Percentiles rank a stretch among this genome's conserved stretches.
Evolutionary conservation across 2,329 filamentous ascomycete species (phyloP).

Genomic region (Diplodia seriata): DNA sequence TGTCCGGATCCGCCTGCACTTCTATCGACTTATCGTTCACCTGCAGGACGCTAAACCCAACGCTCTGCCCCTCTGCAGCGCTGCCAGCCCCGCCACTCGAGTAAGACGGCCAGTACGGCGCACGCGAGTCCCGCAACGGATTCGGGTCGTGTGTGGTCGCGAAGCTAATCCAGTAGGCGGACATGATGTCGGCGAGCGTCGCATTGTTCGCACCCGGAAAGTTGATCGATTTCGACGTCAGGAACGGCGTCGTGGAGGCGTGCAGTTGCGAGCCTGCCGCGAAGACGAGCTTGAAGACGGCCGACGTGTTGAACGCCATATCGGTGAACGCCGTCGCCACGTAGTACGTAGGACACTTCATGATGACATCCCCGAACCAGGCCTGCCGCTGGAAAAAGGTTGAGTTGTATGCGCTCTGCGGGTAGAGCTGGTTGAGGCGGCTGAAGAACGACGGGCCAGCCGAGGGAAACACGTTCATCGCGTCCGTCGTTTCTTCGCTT

Average conservation of each 20-base stretch:
- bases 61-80: constrained; percentile 44
- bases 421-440: constrained; percentile 52
- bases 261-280: constrained; percentile 46
- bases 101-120: constrained; percentile 43
- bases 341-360: constrained; percentile 52
- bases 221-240: constrained; percentile 5
- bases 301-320: constrained; percentile 14
- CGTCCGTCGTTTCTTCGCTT: constrained; percentile 41
- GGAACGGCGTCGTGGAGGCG: constrained; percentile 38
- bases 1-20: constrained; percentile 15
- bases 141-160: constrained; percentile 46
- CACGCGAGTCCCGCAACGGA: constrained; percentile 37
- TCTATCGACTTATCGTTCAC: constrained; percentile 16
- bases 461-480: constrained; percentile 45
- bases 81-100: constrained; percentile 20
- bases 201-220: constrained; percentile 38
- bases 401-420: constrained; percentile 43
- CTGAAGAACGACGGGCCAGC: constrained; percentile 48
- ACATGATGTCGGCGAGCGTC: constrained; percentile 45
- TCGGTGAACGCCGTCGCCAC: constrained; percentile 45
- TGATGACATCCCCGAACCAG: constrained; percentile 55
- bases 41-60: constrained; percentile 46
- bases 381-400: constrained; percentile 48
- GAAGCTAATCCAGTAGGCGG: constrained; percentile 47
- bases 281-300: constrained; percentile 47